These are phyloP conservation scores for Acanthamoeba castellanii DNA, from an alignment of 208 protist genomes.

Conservation along the genomic window DNA sequence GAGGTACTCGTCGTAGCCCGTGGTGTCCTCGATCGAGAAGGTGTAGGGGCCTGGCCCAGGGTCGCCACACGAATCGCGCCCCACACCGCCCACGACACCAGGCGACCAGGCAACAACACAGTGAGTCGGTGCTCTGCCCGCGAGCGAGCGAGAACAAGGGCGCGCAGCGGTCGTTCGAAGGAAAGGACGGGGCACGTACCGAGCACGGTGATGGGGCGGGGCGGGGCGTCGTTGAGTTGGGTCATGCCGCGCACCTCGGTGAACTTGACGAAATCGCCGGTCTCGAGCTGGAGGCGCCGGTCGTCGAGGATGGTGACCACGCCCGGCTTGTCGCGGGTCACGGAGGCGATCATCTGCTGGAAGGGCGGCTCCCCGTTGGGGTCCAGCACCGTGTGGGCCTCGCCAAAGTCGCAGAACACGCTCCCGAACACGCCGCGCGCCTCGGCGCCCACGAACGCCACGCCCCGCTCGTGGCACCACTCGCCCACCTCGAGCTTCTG, in stretches of 20 bases:
- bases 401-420: conserved; percentile 92
- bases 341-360: conserved; percentile 13
- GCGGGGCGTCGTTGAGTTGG: conserved; percentile 73
- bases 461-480: conserved; percentile 67
- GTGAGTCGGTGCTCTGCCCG: too few species aligned
- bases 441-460: conserved; percentile 83
- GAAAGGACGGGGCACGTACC: neutral
- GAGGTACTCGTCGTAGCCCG: conserved; percentile 73
- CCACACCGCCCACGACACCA: too few species aligned
- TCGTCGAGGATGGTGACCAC: conserved; percentile 57
- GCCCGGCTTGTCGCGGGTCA: neutral
- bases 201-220: conserved; percentile 70
- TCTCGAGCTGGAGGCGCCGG: conserved; percentile 23
- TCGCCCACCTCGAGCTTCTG: conserved; percentile 83
- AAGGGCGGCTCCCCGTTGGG: conserved; percentile 88
- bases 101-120: too few species aligned
- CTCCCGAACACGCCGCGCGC: conserved; percentile 87
- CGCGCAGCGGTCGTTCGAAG: too few species aligned
- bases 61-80: too few species aligned
- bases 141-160: neutral
- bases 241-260: conserved; percentile 79
- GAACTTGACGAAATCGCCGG: conserved; percentile 93
- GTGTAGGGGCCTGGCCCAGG: conserved; percentile 74
- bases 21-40: conserved; percentile 85
- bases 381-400: conserved; percentile 88